phyloP scores from a whole-genome alignment of 2,329 filamentous ascomycete species.

The Hypoxylon sp. region DNA sequence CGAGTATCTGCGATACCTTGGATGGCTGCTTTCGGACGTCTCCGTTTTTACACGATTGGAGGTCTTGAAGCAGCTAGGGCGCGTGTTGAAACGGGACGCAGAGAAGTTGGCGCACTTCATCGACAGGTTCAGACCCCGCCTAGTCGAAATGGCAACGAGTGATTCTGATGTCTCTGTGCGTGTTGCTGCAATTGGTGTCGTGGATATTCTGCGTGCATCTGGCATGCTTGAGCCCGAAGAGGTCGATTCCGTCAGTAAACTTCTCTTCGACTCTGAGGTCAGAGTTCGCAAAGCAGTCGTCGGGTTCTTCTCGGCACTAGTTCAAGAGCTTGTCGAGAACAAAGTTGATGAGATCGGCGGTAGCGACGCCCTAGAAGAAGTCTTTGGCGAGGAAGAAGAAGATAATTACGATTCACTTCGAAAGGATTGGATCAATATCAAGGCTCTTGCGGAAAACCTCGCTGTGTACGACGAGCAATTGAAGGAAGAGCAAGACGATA shows the following conservation, averaged over 20 bases:
- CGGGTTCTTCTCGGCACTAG: slow-evolving; percentile 88
- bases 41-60: slow-evolving; percentile 81
- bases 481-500: slow-evolving; percentile 65
- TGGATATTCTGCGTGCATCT: slow-evolving; percentile 83
- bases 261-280: slow-evolving; percentile 89
- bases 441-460: slow-evolving; percentile 87
- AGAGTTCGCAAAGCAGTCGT: slow-evolving; percentile 90
- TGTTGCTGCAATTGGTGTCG: slow-evolving; percentile 81
- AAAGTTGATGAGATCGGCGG: slow-evolving; percentile 89
- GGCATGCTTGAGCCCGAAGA: slow-evolving; percentile 92
- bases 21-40: slow-evolving; percentile 93
- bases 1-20: slow-evolving; percentile 89
- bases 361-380: slow-evolving; percentile 79
- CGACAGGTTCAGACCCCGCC: slow-evolving; percentile 85
- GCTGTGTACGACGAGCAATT: slow-evolving; percentile 82
- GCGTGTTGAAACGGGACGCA: slow-evolving; percentile 82
- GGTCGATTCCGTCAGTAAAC: slow-evolving; percentile 85
- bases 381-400: slow-evolving; percentile 76
- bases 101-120: slow-evolving; percentile 92
- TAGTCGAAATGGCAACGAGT: slow-evolving; percentile 91
- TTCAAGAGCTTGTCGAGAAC: slow-evolving; percentile 82
- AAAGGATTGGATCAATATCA: slow-evolving; percentile 89
- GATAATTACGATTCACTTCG: slow-evolving; percentile 82
- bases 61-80: slow-evolving; percentile 83
- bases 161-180: slow-evolving; percentile 87